These are phyloP conservation scores for Tolypocladium nubicola DNA, from an alignment of 2,329 filamentous ascomycete genomes.

Conservation along the genomic window DNA sequence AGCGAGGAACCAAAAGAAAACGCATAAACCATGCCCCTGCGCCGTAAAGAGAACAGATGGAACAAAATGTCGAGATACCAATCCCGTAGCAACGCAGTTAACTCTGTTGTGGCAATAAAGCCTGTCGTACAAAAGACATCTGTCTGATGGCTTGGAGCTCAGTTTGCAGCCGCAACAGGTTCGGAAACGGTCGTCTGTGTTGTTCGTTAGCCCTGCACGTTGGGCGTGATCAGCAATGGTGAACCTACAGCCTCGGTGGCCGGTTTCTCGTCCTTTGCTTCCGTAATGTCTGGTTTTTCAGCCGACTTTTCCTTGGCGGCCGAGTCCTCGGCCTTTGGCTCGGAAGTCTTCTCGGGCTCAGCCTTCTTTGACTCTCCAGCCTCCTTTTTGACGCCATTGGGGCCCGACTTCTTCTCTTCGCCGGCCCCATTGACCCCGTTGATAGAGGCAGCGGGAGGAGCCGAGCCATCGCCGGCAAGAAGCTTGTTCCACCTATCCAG, in stretches of 20 bases:
- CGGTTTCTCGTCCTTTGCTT: neutral
- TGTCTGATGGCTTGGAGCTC: neutral
- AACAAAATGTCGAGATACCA: neutral
- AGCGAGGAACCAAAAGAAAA: constrained; percentile 11
- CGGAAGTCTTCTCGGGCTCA: neutral
- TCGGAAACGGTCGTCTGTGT: neutral
- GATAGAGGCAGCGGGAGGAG: constrained; percentile 24
- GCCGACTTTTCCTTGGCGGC: constrained; percentile 10
- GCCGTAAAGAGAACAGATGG: constrained; percentile 11
- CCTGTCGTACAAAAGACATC: neutral
- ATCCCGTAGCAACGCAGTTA: neutral
- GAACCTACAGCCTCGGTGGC: neutral
- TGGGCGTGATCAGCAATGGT: neutral
- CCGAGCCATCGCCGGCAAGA: constrained; percentile 47
- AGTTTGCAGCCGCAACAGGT: neutral
- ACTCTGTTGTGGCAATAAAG: neutral
- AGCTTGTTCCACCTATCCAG: constrained; percentile 85
- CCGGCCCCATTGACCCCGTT: constrained; percentile 38
- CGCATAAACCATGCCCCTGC: constrained; percentile 11
- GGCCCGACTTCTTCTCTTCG: constrained; percentile 14
- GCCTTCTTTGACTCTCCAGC: constrained; percentile 27
- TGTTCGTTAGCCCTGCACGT: neutral
- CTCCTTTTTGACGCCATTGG: constrained; percentile 28
- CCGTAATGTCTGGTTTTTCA: constrained; percentile 6
- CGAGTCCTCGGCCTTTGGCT: constrained; percentile 10